Evolutionary conservation across 495 filamentous ascomycete genomes (phyloP).

Genomic region (Aspergillus sparsus): DNA sequence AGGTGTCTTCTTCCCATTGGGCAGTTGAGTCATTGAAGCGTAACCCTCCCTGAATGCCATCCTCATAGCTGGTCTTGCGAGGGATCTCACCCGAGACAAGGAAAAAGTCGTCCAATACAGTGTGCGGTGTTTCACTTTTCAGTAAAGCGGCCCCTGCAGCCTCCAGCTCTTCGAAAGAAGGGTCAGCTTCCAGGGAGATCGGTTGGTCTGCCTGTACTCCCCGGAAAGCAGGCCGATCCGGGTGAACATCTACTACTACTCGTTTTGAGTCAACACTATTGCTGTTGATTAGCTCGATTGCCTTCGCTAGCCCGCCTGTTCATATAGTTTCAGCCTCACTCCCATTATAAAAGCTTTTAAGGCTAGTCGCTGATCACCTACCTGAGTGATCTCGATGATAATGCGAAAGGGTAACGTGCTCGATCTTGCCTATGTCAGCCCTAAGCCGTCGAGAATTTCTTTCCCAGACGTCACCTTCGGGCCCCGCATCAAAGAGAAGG

Average conservation of each 20-base stretch:
- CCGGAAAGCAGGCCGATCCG: conserved; percentile 41
- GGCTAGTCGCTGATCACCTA: conserved; percentile 17
- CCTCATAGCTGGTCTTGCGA: conserved; percentile 40
- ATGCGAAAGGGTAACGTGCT: conserved; percentile 64
- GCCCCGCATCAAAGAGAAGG: conserved; percentile 50
- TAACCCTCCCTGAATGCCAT: conserved; percentile 38
- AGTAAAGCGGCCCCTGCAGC: conserved; percentile 35
- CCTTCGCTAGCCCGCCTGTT: conserved; percentile 26
- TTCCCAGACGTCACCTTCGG: conserved; percentile 46
- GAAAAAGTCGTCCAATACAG: conserved; percentile 40
- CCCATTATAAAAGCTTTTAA: too few relatives aligned
- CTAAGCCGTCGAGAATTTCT: conserved; percentile 39
- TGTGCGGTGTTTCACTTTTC: conserved; percentile 35
- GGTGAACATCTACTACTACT: conserved; percentile 42
- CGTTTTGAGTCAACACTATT: conserved; percentile 7
- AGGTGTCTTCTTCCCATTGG: conserved; percentile 43
- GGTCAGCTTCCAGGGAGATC: conserved; percentile 45
- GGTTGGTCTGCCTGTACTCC: conserved; percentile 35
- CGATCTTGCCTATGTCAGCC: conserved; percentile 54
- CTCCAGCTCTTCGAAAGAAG: conserved; percentile 42
- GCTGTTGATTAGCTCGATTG: conserved; percentile 32
- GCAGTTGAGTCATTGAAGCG: conserved; percentile 30
- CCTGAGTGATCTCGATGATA: conserved; percentile 51
- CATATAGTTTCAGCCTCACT: too few relatives aligned
- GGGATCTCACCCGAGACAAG: conserved; percentile 47